A percentile compares a stretch with the other conserved stretches of the same genome.
Conservation (phyloP, 2,329 filamentous ascomycete species). For the Fusarium pseudonygamai region DNA sequence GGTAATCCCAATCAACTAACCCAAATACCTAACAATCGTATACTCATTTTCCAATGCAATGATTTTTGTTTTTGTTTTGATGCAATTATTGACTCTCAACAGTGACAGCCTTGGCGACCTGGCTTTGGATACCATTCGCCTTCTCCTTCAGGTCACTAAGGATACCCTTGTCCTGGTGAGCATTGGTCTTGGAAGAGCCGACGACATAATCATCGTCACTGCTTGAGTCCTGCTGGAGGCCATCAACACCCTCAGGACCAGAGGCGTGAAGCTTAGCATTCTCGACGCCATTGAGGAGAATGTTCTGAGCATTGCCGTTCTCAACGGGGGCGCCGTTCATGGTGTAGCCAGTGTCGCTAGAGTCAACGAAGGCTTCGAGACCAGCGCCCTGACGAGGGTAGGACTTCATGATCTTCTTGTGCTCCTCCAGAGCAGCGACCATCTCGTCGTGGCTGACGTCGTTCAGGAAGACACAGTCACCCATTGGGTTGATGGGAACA, state of each 20-base stretch:
- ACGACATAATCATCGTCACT: conserved; percentile 22
- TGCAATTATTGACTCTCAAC: conserved; percentile 19
- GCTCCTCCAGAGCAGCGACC: conserved; percentile 65
- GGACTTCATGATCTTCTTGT: conserved; percentile 70
- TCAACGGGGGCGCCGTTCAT: conserved; percentile 45
- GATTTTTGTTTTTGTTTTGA: not conserved
- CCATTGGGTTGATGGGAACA: conserved; percentile 71
- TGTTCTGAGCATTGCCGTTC: conserved; percentile 1
- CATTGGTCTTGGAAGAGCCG: conserved; percentile 8
- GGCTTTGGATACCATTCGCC: conserved; percentile 7
- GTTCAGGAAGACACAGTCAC: conserved; percentile 74
- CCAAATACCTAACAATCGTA: not conserved
- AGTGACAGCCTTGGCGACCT: conserved; percentile 21
- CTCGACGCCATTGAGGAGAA: conserved; percentile 12
- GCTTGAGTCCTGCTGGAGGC: conserved; percentile 22
- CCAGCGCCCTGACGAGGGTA: conserved; percentile 73
- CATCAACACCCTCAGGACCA: conserved; percentile 32
- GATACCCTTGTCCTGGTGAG: conserved; percentile 1
- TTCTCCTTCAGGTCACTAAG: conserved; percentile 31
- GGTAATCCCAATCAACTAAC: not conserved
- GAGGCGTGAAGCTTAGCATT: conserved; percentile 31
- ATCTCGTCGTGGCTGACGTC: conserved; percentile 71
- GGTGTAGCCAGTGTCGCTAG: conserved; percentile 71
- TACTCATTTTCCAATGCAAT: not conserved
- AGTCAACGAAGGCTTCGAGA: conserved; percentile 74